Base-by-base conservation (phyloP, 1,284 basidiomycete species). In the Austropuccinia psidii region DNA sequence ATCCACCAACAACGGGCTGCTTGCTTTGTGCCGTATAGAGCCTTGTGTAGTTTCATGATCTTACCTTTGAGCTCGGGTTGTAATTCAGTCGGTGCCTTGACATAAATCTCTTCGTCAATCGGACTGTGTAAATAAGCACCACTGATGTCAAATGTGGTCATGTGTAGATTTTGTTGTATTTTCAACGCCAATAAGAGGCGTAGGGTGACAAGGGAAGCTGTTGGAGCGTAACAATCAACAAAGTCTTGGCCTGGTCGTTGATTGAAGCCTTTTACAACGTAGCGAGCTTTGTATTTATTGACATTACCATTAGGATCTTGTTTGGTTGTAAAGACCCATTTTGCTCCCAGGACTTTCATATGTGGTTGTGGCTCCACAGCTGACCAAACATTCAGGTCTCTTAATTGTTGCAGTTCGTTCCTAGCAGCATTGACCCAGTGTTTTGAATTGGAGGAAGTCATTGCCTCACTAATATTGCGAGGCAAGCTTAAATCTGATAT, bases 251-350 rank as follows among this genome's bases (percentile, higher is more conserved):
- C 47, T 29, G 31, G 9, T 50, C 33, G 9, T 50, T 66, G 62
- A 31, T 31, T 50, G 29, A 66, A 66, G n/a, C 62, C 62, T 13
- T 47, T 50, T 5, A 33, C 43, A 7, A 66, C 62, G 35, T 47
- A 66, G 17, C 62, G 21, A 2, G 62, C 62, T 24, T 45, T 31
- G 33, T 27, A 66, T 3, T 21, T 66, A 11, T 43, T 39, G 1
- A 33, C 15, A 33, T 49, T 31, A 2, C 29, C 43, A 27, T 49
- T 27, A 21, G 29, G 1, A 52, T 39, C 13, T 3, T 17, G 17
- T 19, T 67, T 67, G 17, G 37, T 67, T 4, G 7, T 37, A 67
- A 67, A 67, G 4, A 67, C 65, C 49, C 65, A 67, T 13, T 64
- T 43, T 11, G 41, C 37, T 41, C n/a, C 31, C 27, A 43, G 17